Conservation (phyloP, 2,329 filamentous ascomycete genomes). For the Graphilbum sp. region DNA sequence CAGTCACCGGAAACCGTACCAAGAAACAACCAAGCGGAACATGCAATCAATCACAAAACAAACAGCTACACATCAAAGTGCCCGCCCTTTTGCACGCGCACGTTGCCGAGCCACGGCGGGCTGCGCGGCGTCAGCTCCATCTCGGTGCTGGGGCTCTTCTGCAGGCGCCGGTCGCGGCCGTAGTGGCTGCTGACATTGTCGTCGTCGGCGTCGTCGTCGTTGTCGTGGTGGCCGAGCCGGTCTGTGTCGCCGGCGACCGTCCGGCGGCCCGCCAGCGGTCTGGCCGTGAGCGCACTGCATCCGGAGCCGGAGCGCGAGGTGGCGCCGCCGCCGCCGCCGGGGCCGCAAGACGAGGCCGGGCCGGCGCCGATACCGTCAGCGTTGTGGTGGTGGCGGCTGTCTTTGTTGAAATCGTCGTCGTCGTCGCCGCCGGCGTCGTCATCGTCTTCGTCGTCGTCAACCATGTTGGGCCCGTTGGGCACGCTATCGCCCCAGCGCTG, state of each 20-base stretch:
- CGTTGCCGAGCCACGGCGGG: neutral
- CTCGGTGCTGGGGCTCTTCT: neutral
- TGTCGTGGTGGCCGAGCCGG: no score
- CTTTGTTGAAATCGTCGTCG: neutral
- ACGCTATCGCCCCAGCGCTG: neutral
- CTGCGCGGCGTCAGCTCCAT: neutral
- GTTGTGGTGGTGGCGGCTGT: no score
- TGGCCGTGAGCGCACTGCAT: no score
- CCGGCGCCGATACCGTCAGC: no score
- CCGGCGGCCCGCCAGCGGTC: no score
- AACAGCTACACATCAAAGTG: neutral
- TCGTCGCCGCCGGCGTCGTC: neutral
- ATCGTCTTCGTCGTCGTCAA: neutral
- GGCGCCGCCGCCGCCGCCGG: no score
- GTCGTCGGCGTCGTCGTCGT: neutral
- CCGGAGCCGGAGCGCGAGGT: no score
- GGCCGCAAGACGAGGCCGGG: no score
- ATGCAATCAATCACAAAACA: no score
- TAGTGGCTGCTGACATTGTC: neutral
- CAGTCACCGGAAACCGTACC: no score
- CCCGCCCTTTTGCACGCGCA: neutral
- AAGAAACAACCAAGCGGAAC: no score
- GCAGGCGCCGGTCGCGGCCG: neutral
- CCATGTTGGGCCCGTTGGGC: neutral
- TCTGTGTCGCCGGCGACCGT: no score